Percentiles rank a stretch among this genome's conserved stretches.
Evolutionary conservation across 1,139 yeast species (phyloP).

Genomic region (Protomyces arabidopsidicola): DNA sequence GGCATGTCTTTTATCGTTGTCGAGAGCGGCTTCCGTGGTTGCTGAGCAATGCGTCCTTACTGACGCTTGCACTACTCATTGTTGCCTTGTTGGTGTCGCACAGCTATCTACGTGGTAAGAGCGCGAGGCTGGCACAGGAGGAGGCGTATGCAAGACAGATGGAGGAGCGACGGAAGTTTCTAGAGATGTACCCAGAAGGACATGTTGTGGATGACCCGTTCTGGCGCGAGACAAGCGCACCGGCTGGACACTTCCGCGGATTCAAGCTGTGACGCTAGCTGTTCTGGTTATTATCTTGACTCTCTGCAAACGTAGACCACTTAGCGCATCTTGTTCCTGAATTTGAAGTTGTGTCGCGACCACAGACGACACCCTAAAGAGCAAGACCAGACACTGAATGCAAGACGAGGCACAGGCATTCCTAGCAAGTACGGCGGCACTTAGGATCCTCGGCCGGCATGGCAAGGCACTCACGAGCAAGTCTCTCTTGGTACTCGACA

Average conservation of each 20-base stretch:
- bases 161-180: not conserved
- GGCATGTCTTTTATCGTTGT: conserved; percentile 5
- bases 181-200: not conserved
- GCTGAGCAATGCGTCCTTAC: conserved; percentile 10
- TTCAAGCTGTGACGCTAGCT: not conserved
- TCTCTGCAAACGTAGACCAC: no score
- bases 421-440: not conserved
- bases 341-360: no score
- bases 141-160: not conserved
- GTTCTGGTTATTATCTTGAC: no score
- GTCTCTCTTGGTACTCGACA: not conserved
- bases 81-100: conserved; percentile 7
- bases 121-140: not conserved
- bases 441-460: not conserved
- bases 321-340: no score
- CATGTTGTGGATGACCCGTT: not conserved
- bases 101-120: not conserved
- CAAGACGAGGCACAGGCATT: not conserved
- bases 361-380: no score
- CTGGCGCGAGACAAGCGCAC: not conserved
- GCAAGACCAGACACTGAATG: not conserved
- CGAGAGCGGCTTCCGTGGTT: conserved; percentile 12
- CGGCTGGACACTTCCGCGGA: not conserved
- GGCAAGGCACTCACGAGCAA: not conserved
- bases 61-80: conserved; percentile 15